These are phyloP conservation scores for Picochlorum sp. DNA, from an alignment of 139 green algal species.

Conservation along the genomic window DNA sequence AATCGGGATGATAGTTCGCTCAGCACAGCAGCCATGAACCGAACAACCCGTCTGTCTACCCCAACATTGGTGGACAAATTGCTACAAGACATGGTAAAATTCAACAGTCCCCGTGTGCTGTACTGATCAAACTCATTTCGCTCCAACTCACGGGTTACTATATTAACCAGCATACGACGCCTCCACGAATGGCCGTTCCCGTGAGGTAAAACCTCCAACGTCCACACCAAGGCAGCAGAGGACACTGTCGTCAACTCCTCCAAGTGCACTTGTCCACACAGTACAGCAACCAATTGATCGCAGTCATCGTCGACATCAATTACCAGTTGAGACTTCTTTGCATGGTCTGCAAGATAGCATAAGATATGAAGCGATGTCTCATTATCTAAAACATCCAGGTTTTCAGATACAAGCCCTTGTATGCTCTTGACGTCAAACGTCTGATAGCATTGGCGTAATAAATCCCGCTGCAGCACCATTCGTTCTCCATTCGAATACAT, in stretches of 20 bases:
- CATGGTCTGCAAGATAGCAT: constrained; percentile 12
- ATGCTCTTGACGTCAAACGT: background rate
- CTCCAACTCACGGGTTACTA: background rate
- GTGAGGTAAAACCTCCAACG: background rate
- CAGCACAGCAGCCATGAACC: constrained; percentile 1
- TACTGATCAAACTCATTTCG: constrained; percentile 1
- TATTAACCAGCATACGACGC: background rate
- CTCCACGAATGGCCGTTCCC: background rate
- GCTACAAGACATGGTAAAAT: constrained; percentile 15
- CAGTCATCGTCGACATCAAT: background rate
- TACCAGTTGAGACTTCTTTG: constrained; percentile 11
- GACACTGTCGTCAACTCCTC: background rate
- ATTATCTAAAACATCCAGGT: no score
- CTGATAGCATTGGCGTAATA: background rate
- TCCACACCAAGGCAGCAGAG: background rate
- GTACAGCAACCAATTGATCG: background rate
- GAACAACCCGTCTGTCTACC: background rate
- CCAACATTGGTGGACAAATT: background rate
- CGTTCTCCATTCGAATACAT: background rate
- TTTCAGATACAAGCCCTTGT: no score
- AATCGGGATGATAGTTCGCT: constrained; percentile 10
- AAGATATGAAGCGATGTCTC: constrained; percentile 14
- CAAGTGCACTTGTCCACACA: background rate
- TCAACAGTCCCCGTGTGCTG: constrained; percentile 18
- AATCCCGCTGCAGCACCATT: background rate